Base-by-base conservation (phyloP, 208 protist species). In the Leishmania mexicana region DNA sequence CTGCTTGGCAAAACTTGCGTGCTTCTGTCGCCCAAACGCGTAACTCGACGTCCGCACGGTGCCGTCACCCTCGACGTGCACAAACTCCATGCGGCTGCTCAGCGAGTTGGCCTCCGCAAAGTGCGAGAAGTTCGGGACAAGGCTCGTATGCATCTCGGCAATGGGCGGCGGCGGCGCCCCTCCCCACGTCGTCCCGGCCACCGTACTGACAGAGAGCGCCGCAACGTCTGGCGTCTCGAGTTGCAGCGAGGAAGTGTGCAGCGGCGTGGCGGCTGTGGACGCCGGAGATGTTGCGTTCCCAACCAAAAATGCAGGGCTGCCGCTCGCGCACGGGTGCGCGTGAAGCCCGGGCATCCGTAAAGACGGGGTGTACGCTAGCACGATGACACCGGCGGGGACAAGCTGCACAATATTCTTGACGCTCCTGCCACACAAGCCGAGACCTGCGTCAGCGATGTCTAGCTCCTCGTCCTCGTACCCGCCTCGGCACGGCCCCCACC, bases 1-100 rank as follows among this genome's bases (percentile, higher is more conserved):
- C 84, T 94, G 87, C 81, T 90, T 90, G 15, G 87, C 81, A 79
- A 92, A 91, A 71, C 88, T 92, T n/a, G 88, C 86, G 76, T 92
- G 87, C 58, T 86, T 89, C 76, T 95, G 89, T 19, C 83, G 84
- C 13, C 90, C 91, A 80, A 94, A 94, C 49, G 81, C 78, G 75
- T 93, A 97, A 73, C 89, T 90, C 10, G 88, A 91, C 38, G 85
- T 94, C 47, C 87, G 83, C 71, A 96, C 87, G 31, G 94, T 95
- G 42, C 94, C 94, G 74, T 96, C 92, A 31, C 78, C 85, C 45
- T 95, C 91, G 54, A 97, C 78, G 83, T 89, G 91, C 71, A 95
- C 40, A 77, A 95, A 93, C 76, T 95, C 90, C 57, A 97, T 83
- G 38, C 87, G 88, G 75, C 91, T 94, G 17, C 76, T 81, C 38